A percentile compares a stretch with the other conserved stretches of the same genome.
Evolutionary conservation across 2,329 filamentous ascomycete genomes (phyloP).

Genomic region (Penicillium frequentans): DNA sequence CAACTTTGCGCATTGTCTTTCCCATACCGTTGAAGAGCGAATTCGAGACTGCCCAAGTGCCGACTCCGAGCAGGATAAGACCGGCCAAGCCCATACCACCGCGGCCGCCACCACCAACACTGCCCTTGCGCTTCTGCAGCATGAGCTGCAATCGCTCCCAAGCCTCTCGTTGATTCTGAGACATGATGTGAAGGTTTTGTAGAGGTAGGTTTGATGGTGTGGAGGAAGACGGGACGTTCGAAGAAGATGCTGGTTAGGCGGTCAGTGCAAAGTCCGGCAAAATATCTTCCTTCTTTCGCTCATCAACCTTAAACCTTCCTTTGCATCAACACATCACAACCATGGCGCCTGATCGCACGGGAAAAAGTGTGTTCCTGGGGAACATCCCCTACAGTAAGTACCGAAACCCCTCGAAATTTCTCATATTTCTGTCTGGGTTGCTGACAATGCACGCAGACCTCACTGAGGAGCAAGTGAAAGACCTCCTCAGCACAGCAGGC

Average conservation of each 20-base stretch:
- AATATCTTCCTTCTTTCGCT: conserved; percentile 16
- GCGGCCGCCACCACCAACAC: conserved; percentile 55
- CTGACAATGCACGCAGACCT: conserved; percentile 62
- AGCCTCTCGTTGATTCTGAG: conserved; percentile 63
- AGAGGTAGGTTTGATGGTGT: conserved; percentile 16
- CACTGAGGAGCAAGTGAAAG: conserved; percentile 92
- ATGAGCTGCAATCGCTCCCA: conserved; percentile 66
- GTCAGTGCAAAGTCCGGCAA: conserved; percentile 31
- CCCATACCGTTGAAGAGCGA: conserved; percentile 66
- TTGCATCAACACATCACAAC: conserved; percentile 14
- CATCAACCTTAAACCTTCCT: conserved; percentile 8
- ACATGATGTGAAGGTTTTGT: conserved; percentile 36
- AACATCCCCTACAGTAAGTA: conserved; percentile 69
- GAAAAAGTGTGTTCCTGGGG: conserved; percentile 50
- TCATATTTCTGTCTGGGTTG: background rate
- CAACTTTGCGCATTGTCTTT: background rate
- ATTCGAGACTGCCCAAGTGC: conserved; percentile 49
- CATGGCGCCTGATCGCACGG: conserved; percentile 47
- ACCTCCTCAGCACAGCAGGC: conserved; percentile 87
- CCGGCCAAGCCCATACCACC: conserved; percentile 57
- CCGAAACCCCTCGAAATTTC: too few relatives aligned
- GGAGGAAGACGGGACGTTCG: conserved; percentile 24
- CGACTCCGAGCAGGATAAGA: conserved; percentile 53
- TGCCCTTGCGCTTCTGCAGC: conserved; percentile 56
- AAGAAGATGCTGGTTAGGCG: conserved; percentile 26